Evolutionary conservation across 768 basidiomycete species (phyloP).

Genomic region (Neoboletus magnificus): DNA sequence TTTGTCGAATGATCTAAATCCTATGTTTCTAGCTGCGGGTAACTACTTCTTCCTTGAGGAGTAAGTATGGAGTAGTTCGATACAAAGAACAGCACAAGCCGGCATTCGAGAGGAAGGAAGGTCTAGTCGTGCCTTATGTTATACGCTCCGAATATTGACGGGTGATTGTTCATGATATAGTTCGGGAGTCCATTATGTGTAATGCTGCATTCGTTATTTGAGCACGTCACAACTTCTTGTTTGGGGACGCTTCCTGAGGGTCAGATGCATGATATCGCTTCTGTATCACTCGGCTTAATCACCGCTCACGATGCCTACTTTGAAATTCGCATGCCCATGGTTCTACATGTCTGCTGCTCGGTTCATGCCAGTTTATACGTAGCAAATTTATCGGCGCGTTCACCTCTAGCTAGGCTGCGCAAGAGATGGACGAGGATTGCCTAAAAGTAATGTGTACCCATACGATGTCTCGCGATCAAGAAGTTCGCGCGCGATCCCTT

Average conservation of each 20-base stretch:
- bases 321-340: neutral
- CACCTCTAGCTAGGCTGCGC: neutral
- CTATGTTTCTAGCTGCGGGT: conserved; percentile 52
- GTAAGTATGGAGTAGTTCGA: conserved; percentile 29
- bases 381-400: neutral
- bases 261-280: neutral
- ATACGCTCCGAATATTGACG: conserved; percentile 5
- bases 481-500: neutral
- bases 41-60: conserved; percentile 95
- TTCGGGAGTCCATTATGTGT: conserved; percentile 6
- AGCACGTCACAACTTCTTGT: conserved; percentile 6
- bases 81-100: neutral
- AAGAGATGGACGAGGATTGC: neutral
- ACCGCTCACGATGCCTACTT: neutral
- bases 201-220: conserved; percentile 8
- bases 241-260: neutral
- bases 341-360: neutral
- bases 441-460: neutral
- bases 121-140: conserved; percentile 8
- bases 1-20: conserved; percentile 6
- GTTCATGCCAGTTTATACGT: neutral
- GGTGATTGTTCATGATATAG: conserved; percentile 6
- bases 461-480: neutral
- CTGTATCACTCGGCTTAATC: neutral
- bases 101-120: conserved; percentile 8